phyloP scores from a whole-genome alignment of 192 early-diverging fungal genomes.

The Coemansia brasiliensis region DNA sequence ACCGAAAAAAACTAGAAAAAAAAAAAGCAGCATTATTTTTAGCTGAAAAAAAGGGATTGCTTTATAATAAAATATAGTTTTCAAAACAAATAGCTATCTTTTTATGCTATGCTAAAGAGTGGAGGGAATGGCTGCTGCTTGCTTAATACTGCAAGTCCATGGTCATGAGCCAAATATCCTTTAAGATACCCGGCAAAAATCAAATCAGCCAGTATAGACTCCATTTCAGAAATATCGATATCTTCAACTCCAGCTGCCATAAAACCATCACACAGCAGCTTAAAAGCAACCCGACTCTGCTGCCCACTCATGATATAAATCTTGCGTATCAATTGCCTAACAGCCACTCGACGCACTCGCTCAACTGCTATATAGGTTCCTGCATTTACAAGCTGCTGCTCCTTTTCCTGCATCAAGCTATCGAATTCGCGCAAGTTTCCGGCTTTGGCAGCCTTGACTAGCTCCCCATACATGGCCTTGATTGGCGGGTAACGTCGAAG shows the following conservation, averaged over 20 bases:
- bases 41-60: too few species aligned
- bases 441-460: slow-evolving; percentile 64
- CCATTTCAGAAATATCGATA: slow-evolving; percentile 70
- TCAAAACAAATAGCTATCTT: too few species aligned
- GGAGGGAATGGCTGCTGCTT: slow-evolving; percentile 77
- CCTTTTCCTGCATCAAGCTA: slow-evolving; percentile 55
- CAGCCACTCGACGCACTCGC: slow-evolving; percentile 65
- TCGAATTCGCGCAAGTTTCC: slow-evolving; percentile 83
- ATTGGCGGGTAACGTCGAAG: slow-evolving; percentile 65
- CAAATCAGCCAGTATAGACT: slow-evolving; percentile 87
- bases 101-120: not conserved
- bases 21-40: too few species aligned
- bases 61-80: too few species aligned
- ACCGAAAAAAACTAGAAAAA: too few species aligned
- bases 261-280: slow-evolving; percentile 65
- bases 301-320: slow-evolving; percentile 63
- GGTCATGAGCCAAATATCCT: slow-evolving; percentile 84
- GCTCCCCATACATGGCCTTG: slow-evolving; percentile 59
- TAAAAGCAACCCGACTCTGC: slow-evolving; percentile 62
- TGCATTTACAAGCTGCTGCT: slow-evolving; percentile 61
- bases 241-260: slow-evolving; percentile 54
- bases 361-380: slow-evolving; percentile 87
- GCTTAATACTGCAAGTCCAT: slow-evolving; percentile 72
- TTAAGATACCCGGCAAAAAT: slow-evolving; percentile 83
- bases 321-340: slow-evolving; percentile 77